phyloP scores from a whole-genome alignment of 257 asterid genomes.

The Handroanthus guayacan region DNA sequence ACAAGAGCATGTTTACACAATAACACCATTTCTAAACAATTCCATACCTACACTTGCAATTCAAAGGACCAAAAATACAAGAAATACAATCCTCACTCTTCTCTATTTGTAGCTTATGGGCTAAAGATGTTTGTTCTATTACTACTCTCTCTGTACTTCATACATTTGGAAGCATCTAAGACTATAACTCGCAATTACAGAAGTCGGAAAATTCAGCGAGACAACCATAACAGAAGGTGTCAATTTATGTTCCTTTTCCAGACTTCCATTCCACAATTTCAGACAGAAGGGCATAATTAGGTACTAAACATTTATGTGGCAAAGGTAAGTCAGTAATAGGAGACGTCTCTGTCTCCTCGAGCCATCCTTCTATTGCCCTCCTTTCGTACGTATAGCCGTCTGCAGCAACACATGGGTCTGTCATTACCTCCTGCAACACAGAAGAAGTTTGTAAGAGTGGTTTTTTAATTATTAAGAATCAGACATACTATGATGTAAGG shows the following conservation, averaged over 20 bases:
- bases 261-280: conserved; percentile 86
- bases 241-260: conserved; percentile 32
- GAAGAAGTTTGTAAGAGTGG: too few relatives aligned
- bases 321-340: conserved; percentile 66
- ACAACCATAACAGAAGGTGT: background rate
- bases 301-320: conserved; percentile 66
- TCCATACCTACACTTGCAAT: background rate
- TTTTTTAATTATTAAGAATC: too few relatives aligned
- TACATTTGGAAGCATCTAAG: conserved; percentile 26
- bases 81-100: background rate
- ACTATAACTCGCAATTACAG: conserved; percentile 28
- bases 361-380: conserved; percentile 75
- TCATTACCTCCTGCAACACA: conserved; percentile 72
- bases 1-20: background rate
- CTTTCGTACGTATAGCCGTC: conserved; percentile 89
- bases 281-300: conserved; percentile 77
- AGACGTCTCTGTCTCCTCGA: conserved; percentile 58
- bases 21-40: background rate
- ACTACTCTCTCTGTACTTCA: conserved; percentile 27
- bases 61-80: background rate
- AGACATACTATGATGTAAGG: too few relatives aligned
- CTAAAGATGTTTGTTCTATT: background rate
- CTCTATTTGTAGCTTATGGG: background rate
- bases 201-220: background rate
- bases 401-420: conserved; percentile 90